Evolutionary conservation across 148 eudicot species (phyloP), one percentile per base, ranked within the genome.

Genomic region (Cornus florida): DNA sequence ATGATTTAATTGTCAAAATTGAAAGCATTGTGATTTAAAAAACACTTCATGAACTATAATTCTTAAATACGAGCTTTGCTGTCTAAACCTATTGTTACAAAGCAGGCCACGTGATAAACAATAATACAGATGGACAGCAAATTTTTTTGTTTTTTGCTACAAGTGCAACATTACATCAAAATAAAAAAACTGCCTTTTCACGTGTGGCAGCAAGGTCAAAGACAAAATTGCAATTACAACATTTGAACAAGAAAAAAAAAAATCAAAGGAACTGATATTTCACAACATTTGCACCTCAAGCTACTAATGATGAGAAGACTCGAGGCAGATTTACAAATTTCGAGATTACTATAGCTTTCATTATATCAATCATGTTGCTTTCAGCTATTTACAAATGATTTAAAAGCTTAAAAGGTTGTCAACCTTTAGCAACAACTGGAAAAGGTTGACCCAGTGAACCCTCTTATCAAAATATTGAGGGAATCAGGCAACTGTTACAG

Each of bases 401-500:
- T 23, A 20, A n/a, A 33, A 50, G 62, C 28, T 46, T 67, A 31
- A 32, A 76, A 48, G 79, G 43, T 20, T 10, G 17, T 19, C 72
- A 46, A 76, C 53, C 73, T 69, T 69, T 20, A 20, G 10, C 24
- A 35, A 39, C 32, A 43, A 46, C 9, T n/a, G 23, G 35, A 10
- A 67, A 76, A 46, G 12, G 28, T 17, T 4, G 64, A 10, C 72
- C 41, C 46, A 48, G 60, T 67, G 12, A 46, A 67, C 62, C 71
- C 24, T 76, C 62, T 28, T 43, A 43, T 46, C 62, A 76, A 69
- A 43, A 46, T 65, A 76, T 5, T 48, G 71, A 41, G 69, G 19
- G 17, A 62, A 53, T 62, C 23, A 66, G 17, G 46, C 32, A 35
- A 62, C 14, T 22, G 60, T 31, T 14, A 32, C 72, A 69, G 57